Evolutionary conservation across 306 rosid genomes (phyloP), one percentile per base, ranked within the genome.

Genomic region (Rosa persica): DNA sequence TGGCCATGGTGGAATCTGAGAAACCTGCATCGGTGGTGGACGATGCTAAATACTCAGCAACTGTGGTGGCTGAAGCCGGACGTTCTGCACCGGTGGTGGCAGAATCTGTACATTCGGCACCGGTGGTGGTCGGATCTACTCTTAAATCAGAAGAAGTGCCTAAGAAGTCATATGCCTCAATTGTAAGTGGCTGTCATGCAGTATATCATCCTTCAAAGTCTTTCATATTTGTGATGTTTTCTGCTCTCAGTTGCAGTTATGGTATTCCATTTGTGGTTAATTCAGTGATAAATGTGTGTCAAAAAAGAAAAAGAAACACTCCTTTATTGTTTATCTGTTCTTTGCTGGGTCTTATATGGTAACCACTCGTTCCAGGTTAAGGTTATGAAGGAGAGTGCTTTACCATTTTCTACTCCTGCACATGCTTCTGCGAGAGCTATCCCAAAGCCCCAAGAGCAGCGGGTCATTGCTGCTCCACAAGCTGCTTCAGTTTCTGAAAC

Each of bases 131-230:
- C 6, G 91, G 83, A 62, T 76, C 87, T 40, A 67, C 76, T 64
- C 83, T 96, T 61, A 85, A 77, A 76, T 79, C 70, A 65, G 98
- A 94, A 84, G 88, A 84, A 61, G 78, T 60, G 9, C 94, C 90
- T 0, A 94, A 94, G 88, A 88, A 88, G 84, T 91, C 98, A 16
- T 94, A 94, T 84, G 98, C 98, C 76, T 90, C 79, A 49, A 92
- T 94, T 81, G 97, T 94, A 58, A 89, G 97, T 82, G 44, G 80
- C 48, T 54, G 68, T 75, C 76, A n/a, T 78, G 68, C 73, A 57
- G 67, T 64, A 54, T 66, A 64, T 25, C 38, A 6, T 67, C 10
- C 51, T 27, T 84, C 20, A 79, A 48, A 64, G 36, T 8, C 49
- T 65, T 48, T 61, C 9, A 60, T 20, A 42, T 55, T 66, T 46